A percentile compares a stretch with the other conserved stretches of the same genome.
Evolutionary conservation across 805 yeast species (phyloP).

Genomic region (Yamadazyma philogaea): DNA sequence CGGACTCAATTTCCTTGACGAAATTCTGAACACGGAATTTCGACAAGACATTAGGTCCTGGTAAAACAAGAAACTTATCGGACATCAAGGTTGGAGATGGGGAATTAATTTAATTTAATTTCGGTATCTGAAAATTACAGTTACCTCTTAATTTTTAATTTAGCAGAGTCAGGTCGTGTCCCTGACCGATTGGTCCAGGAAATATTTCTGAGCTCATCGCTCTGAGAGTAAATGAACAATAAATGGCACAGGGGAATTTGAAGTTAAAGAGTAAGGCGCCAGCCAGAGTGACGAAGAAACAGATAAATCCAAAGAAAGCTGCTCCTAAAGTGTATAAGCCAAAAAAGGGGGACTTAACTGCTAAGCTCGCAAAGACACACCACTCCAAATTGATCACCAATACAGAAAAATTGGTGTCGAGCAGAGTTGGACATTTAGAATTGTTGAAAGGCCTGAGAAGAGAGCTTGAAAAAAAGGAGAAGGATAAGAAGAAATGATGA

Average conservation of each 20-base stretch:
- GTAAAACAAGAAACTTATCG: conserved; percentile 43
- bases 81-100: conserved; percentile 3
- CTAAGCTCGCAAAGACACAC: conserved; percentile 57
- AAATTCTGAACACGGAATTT: conserved; percentile 76
- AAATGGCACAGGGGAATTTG: conserved; percentile 74
- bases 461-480: conserved; percentile 63
- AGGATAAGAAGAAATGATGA: conserved; percentile 22
- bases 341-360: conserved; percentile 53
- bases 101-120: neutral
- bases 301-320: conserved; percentile 65
- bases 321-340: conserved; percentile 67
- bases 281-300: conserved; percentile 62
- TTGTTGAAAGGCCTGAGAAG: conserved; percentile 87
- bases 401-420: conserved; percentile 83
- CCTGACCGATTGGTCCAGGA: neutral
- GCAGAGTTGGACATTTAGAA: conserved; percentile 93
- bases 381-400: conserved; percentile 49
- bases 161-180: conserved; percentile 3
- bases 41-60: conserved; percentile 91
- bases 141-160: neutral
- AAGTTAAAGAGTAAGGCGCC: conserved; percentile 51
- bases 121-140: neutral
- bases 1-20: conserved; percentile 66
- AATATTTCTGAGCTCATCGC: neutral
- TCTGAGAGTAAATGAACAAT: neutral